A percentile compares a stretch with the other conserved stretches of the same genome.
These are phyloP conservation scores for Omphalotus olearius DNA, from an alignment of 1,284 basidiomycete species.

Conservation along the genomic window DNA sequence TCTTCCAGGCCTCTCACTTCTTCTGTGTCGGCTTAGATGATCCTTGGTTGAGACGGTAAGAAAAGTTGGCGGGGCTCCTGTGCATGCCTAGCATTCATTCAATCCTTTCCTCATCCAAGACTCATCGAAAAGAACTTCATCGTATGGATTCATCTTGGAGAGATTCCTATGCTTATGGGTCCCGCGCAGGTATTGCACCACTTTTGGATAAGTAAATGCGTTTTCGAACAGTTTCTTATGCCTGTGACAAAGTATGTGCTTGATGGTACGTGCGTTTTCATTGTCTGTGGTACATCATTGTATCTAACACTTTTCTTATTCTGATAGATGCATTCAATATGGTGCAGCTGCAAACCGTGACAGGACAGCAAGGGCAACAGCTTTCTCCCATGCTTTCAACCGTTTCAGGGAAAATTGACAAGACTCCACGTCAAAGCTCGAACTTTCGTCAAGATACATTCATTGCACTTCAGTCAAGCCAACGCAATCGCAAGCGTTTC, in stretches of 20 bases:
- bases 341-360: no score
- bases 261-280: constrained; percentile 4
- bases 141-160: not conserved
- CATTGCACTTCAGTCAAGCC: no score
- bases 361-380: no score
- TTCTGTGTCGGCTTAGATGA: constrained; percentile 12
- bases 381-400: no score
- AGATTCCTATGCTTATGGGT: not conserved
- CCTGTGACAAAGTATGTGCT: constrained; percentile 10
- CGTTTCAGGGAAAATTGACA: no score
- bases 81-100: no score
- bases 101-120: not conserved
- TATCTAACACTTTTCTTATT: no score
- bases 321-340: no score
- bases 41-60: constrained; percentile 10
- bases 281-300: no score
- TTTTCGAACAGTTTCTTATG: constrained; percentile 5
- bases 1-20: constrained; percentile 10
- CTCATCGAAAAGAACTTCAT: constrained; percentile 7
- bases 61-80: not conserved
- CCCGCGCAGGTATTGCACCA: constrained; percentile 11
- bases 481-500: no score
- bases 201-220: constrained; percentile 8
- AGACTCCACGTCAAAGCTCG: no score
- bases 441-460: no score